Conservation (phyloP, 768 basidiomycete species). For the Xanthoconium stramineum region DNA sequence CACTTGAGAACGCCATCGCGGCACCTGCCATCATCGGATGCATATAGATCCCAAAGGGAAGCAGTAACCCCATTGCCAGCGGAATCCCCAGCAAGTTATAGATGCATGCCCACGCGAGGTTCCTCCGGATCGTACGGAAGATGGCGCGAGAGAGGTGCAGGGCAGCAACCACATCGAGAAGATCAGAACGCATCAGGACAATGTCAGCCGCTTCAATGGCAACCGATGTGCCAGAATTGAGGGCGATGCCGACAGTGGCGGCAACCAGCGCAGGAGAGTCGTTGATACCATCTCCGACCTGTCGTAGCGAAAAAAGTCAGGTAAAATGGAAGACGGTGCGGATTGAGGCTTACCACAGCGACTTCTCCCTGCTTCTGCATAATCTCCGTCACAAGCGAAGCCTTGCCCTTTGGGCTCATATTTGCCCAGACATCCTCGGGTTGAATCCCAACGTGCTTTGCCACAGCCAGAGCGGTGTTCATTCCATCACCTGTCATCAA, state of each 20-base stretch:
- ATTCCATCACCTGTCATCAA: constrained; percentile 95
- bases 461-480: constrained; percentile 83
- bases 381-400: constrained; percentile 75
- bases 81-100: constrained; percentile 95
- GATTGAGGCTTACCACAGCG: constrained; percentile 70
- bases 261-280: constrained; percentile 97
- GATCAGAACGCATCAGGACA: constrained; percentile 95
- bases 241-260: constrained; percentile 93
- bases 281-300: constrained; percentile 99
- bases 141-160: constrained; percentile 87
- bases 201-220: constrained; percentile 98
- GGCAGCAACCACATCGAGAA: constrained; percentile 96
- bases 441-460: constrained; percentile 83
- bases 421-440: constrained; percentile 83
- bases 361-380: constrained; percentile 78
- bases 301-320: not conserved
- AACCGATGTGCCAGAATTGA: constrained; percentile 94
- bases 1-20: constrained; percentile 97
- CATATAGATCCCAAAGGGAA: constrained; percentile 88
- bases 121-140: constrained; percentile 86
- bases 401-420: constrained; percentile 96
- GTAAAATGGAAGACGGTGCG: not conserved
- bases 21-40: constrained; percentile 99
- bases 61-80: constrained; percentile 94
- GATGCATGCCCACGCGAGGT: constrained; percentile 94